Evolutionary conservation across 2,329 filamentous ascomycete genomes (phyloP), one percentile per base, ranked within the genome.

Genomic region (Chaetoscypha palmicola): DNA sequence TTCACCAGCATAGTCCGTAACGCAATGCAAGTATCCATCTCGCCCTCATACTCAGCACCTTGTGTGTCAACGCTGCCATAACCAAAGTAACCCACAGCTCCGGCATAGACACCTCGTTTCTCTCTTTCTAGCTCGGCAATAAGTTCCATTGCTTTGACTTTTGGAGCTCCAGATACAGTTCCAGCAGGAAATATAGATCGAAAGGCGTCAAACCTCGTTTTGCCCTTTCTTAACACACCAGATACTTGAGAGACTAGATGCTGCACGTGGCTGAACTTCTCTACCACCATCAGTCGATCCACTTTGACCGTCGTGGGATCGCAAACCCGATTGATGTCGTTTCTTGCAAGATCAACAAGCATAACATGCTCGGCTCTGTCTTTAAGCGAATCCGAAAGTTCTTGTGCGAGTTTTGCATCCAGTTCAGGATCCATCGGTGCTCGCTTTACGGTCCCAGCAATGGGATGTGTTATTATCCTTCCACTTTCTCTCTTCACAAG

Each of bases 211-310:
- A 95, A 98, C 46, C 92, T 78, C 22, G 88, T 91, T 71, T 89
- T 89, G 30, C 75, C 90, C 4, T 77, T 73, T 35, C 92, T 77
- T 53, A 97, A 69, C n/a, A 92, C 76, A 34, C 92, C 91, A 1
- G 88, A 95, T 0, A 98, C 92, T 65, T 98, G 90, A 1, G 88
- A 95, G 3, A 95, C 90, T 14, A 98, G 77, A 66, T 98, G 92
- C 72, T 97, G 92, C 21, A 98, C 92, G 66, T 98, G 92, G 47
- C 85, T 92, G 70, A 98, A 98, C 60, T 85, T 83, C 66, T 94
- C 86, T 10, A 94, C 87, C 2, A 88, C 86, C 91, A 97, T 96
- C 51, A 97, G 71, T 41, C 88, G 79, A 70, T 98, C 92, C 20
- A 97, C 92, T 49, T 86, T 80, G 22, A 91, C 95, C 21, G 86